Base-by-base conservation (phyloP, 768 basidiomycete species). In the Termitomyces sp. region DNA sequence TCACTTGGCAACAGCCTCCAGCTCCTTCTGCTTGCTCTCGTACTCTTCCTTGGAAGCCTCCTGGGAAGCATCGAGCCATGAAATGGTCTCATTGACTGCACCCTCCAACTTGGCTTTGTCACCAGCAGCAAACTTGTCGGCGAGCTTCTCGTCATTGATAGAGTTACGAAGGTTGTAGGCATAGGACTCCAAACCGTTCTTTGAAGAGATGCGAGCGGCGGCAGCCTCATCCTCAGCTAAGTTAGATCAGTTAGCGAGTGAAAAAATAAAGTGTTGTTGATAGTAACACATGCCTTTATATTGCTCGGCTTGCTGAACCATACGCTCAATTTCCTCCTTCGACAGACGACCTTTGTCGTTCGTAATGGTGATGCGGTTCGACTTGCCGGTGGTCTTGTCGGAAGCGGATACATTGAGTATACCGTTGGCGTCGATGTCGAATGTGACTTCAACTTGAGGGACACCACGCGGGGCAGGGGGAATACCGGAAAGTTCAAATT, bases 321-420 rank as follows among this genome's bases (percentile, higher is more conserved):
- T 98, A 71, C 94, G 90, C 73, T 98, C 95, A 61, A 98, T 98
- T 70, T 98, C 95, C 74, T 98, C 95, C 78, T 96, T 92, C 62
- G 91, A 94, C 64, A 98, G 76, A 73, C 95, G 93, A 44, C 94
- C 94, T 79, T 98, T 95, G 80, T 97, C 94, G 72, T 94, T 94
- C 66, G 90, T 94, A 75, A 94, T 94, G 59, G 92, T 94, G 70
- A 93, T 93, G 61, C 90, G 88, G 73, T 87, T 92, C 55, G 91
- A 93, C 78, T 98, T 97, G 65, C 95, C 95, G 56, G 95, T 97
- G 12, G 93, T 95, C 82, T 96, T 97, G 77, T 98, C 94, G 42
- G 88, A 78, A 4, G 96, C 95, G 44, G 92, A 92, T 63, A 98
- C 96, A 74, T 96, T 97, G 69, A 96, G 72, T 69, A 96, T 94